Conservation (phyloP, 2,329 filamentous ascomycete species). For the Akanthomyces lecanii region DNA sequence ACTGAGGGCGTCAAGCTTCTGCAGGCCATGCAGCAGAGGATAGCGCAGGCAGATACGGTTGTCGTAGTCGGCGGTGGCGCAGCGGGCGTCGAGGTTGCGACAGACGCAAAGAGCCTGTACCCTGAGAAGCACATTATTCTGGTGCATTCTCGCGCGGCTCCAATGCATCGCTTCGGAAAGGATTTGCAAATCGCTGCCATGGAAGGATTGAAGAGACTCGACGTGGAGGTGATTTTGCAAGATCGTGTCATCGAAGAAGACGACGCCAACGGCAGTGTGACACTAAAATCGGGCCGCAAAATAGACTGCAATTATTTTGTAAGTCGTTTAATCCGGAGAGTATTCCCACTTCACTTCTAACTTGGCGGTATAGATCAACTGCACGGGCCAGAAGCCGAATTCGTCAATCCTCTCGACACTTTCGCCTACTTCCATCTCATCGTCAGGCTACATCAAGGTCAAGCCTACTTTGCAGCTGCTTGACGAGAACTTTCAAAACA, state of each 20-base stretch:
- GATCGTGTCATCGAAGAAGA: slow-evolving; percentile 41
- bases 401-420: slow-evolving; percentile 43
- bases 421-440: slow-evolving; percentile 40
- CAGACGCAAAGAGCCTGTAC: slow-evolving; percentile 53
- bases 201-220: slow-evolving; percentile 42
- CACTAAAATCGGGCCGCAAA: slow-evolving; percentile 40
- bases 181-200: slow-evolving; percentile 36
- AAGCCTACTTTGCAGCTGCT: slow-evolving; percentile 53
- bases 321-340: slow-evolving; percentile 17
- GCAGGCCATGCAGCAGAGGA: slow-evolving; percentile 40
- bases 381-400: slow-evolving; percentile 56
- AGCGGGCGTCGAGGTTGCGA: slow-evolving; percentile 57
- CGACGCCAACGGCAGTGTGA: slow-evolving; percentile 35
- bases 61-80: slow-evolving; percentile 57
- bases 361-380: slow-evolving; percentile 38
- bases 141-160: slow-evolving; percentile 50
- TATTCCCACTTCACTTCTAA: background rate
- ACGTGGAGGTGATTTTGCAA: slow-evolving; percentile 47
- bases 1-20: slow-evolving; percentile 40
- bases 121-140: slow-evolving; percentile 53
- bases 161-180: slow-evolving; percentile 51
- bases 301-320: slow-evolving; percentile 50
- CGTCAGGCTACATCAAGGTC: slow-evolving; percentile 49
- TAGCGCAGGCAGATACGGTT: slow-evolving; percentile 39
- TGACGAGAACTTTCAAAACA: slow-evolving; percentile 42